These are phyloP conservation scores for Solanum pinnatisectum DNA, from an alignment of 257 asterid genomes.

Conservation along the genomic window DNA sequence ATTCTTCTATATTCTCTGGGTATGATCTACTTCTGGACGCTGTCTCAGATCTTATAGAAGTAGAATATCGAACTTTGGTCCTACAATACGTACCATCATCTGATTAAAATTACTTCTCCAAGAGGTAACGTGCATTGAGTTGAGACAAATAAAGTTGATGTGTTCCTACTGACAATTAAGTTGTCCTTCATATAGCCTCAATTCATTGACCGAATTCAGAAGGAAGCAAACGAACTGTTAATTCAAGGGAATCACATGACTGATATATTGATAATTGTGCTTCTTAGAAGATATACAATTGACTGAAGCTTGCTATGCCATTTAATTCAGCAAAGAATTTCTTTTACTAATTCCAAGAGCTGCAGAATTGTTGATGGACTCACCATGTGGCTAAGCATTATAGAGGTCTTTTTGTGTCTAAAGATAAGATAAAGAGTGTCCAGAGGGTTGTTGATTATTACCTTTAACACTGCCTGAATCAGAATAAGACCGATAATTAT, in stretches of 20 bases:
- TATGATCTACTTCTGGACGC: background rate
- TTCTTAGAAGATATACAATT: background rate
- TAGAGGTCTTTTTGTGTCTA: background rate
- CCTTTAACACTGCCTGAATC: constrained; percentile 76
- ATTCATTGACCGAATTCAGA: background rate
- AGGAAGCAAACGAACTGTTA: background rate
- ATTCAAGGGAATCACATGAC: background rate
- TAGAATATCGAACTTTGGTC: background rate
- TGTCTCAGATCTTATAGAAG: background rate
- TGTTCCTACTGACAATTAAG: background rate
- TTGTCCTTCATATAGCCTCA: background rate
- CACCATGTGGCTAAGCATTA: background rate
- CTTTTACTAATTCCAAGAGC: background rate
- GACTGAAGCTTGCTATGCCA: background rate
- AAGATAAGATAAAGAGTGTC: background rate
- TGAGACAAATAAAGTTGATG: background rate
- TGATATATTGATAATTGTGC: too few relatives aligned
- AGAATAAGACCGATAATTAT: constrained; percentile 61
- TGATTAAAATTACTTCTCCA: background rate
- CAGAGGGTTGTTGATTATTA: background rate
- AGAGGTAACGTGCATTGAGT: background rate
- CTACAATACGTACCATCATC: background rate
- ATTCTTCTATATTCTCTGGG: background rate
- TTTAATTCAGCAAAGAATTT: background rate
- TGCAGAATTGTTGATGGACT: background rate